Conservation (phyloP, 2,329 filamentous ascomycete species). For the Pseudogymnoascus sp. region DNA sequence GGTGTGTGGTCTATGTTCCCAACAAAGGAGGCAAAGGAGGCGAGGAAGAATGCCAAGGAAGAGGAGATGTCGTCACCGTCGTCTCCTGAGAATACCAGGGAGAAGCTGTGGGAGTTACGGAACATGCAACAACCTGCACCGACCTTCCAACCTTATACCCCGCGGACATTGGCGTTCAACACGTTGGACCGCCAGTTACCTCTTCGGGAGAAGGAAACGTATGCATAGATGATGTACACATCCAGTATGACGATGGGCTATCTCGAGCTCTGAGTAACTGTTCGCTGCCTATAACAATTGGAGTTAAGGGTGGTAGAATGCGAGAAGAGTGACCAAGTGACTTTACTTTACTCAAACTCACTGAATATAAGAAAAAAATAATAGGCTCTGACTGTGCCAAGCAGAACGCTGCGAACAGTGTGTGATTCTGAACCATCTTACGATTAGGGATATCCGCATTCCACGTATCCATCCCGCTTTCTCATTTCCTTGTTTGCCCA, state of each 20-base stretch:
- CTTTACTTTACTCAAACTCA: neutral
- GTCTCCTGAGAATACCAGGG: conserved; percentile 32
- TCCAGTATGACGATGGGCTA: neutral
- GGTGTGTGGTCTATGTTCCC: conserved; percentile 46
- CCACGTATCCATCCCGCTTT: neutral
- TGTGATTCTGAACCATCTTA: neutral
- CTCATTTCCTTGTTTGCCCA: neutral
- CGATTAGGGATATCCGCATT: conserved; percentile 4
- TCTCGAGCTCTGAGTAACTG: neutral
- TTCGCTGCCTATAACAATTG: neutral
- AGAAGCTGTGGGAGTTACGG: conserved; percentile 51
- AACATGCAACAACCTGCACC: conserved; percentile 35
- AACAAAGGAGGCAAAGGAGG: conserved; percentile 22
- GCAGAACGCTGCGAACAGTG: neutral
- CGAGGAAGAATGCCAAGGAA: conserved; percentile 30
- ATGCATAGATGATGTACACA: neutral
- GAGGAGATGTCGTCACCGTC: conserved; percentile 29
- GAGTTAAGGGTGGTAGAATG: neutral
- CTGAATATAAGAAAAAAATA: neutral
- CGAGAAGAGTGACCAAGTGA: neutral
- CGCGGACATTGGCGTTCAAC: conserved; percentile 60
- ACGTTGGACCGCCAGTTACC: conserved; percentile 51
- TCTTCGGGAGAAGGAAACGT: conserved; percentile 29
- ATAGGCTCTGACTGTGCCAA: neutral
- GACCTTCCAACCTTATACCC: conserved; percentile 47